These are phyloP conservation scores for Macadamia tetraphylla DNA, from an alignment of 164 flowering plant genomes.

Conservation along the genomic window DNA sequence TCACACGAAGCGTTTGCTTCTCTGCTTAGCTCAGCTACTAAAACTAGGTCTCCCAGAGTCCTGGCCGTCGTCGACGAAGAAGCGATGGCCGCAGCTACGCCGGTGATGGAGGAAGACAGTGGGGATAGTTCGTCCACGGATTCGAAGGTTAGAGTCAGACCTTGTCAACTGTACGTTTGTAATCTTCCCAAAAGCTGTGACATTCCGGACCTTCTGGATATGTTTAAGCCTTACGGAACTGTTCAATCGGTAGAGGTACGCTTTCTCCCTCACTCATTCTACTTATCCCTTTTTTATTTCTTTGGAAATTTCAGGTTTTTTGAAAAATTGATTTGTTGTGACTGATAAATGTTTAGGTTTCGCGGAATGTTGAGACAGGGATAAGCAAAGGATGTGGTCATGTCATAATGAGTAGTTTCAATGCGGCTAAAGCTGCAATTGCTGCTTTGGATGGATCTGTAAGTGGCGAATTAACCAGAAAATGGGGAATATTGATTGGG, in stretches of 20 bases:
- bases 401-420: constrained; percentile 35
- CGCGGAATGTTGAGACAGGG: constrained; percentile 39
- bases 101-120: not conserved
- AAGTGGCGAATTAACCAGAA: constrained; percentile 11
- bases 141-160: constrained; percentile 8
- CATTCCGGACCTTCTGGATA: constrained; percentile 25
- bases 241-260: constrained; percentile 37
- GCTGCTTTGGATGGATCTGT: constrained; percentile 45
- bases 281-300: not conserved
- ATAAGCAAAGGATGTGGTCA: constrained; percentile 40
- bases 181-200: constrained; percentile 38
- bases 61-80: constrained; percentile 15
- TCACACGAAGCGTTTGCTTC: not conserved
- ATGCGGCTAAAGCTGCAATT: constrained; percentile 34
- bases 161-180: constrained; percentile 38
- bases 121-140: constrained; percentile 2
- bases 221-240: constrained; percentile 36
- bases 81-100: not conserved
- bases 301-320: not conserved
- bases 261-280: not conserved
- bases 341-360: constrained; percentile 25
- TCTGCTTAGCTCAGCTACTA: not conserved
- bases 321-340: not conserved
- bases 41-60: constrained; percentile 6
- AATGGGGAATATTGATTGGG: not conserved